Evolutionary conservation across 768 basidiomycete genomes (phyloP).

Genomic region (Pholiota conissans): DNA sequence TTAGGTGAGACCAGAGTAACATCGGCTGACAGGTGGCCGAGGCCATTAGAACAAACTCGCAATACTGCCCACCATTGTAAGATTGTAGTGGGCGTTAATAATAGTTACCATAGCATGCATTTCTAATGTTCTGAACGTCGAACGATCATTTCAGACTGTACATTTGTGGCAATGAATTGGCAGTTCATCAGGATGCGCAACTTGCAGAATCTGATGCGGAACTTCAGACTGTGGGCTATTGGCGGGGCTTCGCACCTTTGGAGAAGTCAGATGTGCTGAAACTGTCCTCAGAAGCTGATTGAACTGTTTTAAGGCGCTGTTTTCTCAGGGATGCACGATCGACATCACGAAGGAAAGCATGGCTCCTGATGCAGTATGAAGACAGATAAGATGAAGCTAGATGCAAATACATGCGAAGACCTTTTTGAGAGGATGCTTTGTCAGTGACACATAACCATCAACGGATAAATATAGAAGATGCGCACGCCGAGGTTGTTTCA

Average conservation of each 20-base stretch:
- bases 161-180: background rate
- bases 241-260: background rate
- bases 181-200: background rate
- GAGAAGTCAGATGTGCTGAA: background rate
- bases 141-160: background rate
- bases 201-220: background rate
- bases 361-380: background rate
- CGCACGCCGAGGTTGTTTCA: background rate
- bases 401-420: background rate
- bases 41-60: background rate
- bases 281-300: background rate
- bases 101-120: background rate
- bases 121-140: background rate
- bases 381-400: background rate
- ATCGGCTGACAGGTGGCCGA: constrained; percentile 1
- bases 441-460: background rate
- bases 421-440: background rate
- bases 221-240: background rate
- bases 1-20: background rate
- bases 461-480: background rate
- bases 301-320: background rate
- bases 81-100: background rate
- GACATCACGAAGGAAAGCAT: background rate
- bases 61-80: background rate
- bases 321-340: background rate